phyloP scores from a whole-genome alignment of 2,329 filamentous ascomycete species.

The Colletotrichum sp. region DNA sequence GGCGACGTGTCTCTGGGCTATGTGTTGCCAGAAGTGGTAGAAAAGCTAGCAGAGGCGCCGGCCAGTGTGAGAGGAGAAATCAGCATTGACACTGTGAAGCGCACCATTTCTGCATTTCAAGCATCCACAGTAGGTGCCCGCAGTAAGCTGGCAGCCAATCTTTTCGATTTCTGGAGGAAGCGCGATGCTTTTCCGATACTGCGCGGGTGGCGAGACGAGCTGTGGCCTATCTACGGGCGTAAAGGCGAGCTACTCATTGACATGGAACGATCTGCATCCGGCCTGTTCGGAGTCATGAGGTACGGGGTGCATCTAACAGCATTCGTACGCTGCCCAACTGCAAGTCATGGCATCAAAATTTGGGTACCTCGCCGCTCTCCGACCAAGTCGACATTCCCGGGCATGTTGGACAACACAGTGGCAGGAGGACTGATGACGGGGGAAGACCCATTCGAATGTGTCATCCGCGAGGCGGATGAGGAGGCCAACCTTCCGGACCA shows the following conservation, averaged over 20 bases:
- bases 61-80: constrained; percentile 61
- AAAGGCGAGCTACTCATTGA: constrained; percentile 70
- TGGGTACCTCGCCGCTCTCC: constrained; percentile 83
- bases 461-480: constrained; percentile 86
- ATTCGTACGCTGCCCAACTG: constrained; percentile 57
- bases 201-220: constrained; percentile 79
- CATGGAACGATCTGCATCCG: constrained; percentile 77
- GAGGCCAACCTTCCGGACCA: constrained; percentile 81
- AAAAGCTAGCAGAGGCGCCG: constrained; percentile 53
- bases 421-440: constrained; percentile 82
- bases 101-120: constrained; percentile 68
- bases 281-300: constrained; percentile 76
- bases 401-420: constrained; percentile 96
- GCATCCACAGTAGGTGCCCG: constrained; percentile 66
- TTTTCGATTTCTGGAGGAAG: constrained; percentile 72
- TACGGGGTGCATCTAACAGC: constrained; percentile 86
- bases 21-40: constrained; percentile 56
- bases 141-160: constrained; percentile 58
- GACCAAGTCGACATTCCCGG: constrained; percentile 84
- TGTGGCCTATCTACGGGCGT: constrained; percentile 77
- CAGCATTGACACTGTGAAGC: constrained; percentile 61
- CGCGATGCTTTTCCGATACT: constrained; percentile 77
- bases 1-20: constrained; percentile 71
- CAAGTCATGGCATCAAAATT: constrained; percentile 68
- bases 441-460: constrained; percentile 79